Evolutionary conservation across 352 stramenopile genomes (phyloP).

Genomic region (Pythium apleroticum): DNA sequence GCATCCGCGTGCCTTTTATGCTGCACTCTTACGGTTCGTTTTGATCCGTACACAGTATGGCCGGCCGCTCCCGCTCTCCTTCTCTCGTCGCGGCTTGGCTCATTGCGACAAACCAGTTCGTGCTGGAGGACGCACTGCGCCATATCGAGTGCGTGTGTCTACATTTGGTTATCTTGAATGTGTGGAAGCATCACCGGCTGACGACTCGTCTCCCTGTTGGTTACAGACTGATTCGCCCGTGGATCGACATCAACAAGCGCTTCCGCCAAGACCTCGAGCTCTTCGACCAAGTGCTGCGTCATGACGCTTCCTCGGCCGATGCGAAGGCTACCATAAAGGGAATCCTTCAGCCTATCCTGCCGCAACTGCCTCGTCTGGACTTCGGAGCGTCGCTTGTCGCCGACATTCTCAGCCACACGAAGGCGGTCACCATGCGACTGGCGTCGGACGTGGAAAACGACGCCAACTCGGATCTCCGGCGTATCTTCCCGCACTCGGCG

Average conservation of each 20-base stretch:
- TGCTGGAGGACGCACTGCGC: conserved; percentile 38
- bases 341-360: background rate
- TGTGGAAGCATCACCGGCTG: too few species aligned
- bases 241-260: conserved; percentile 65
- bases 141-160: conserved; percentile 38
- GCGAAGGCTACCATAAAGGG: background rate
- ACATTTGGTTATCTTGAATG: background rate
- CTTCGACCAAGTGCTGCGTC: conserved; percentile 32
- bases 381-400: conserved; percentile 51
- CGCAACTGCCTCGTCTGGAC: conserved; percentile 46
- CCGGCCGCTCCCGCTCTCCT: conserved; percentile 59
- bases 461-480: conserved; percentile 49
- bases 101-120: conserved; percentile 28
- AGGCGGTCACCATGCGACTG: conserved; percentile 72
- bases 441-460: conserved; percentile 48
- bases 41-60: conserved; percentile 39
- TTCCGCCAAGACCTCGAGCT: conserved; percentile 53
- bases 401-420: conserved; percentile 40
- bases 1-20: background rate
- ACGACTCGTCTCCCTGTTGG: background rate
- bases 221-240: conserved; percentile 54
- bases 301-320: background rate
- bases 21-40: background rate
- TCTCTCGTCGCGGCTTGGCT: conserved; percentile 59
- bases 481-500: conserved; percentile 36